These are phyloP conservation scores for Nitzschia sp. DNA, from an alignment of 108 stramenopile species.

Conservation along the genomic window DNA sequence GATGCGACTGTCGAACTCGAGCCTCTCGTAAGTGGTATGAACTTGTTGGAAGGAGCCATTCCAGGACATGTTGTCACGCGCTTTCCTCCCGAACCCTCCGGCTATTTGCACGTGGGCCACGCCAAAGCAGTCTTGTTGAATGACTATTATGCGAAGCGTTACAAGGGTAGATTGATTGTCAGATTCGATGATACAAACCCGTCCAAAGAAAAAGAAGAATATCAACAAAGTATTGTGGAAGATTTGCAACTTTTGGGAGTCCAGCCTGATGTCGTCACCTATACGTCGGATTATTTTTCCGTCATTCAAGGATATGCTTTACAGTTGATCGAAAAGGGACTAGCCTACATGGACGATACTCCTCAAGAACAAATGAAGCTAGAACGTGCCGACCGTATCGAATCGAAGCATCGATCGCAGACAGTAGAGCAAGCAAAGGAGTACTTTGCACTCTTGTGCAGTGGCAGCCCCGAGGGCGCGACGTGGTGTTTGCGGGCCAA, in stretches of 20 bases:
- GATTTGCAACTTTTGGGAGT: constrained; percentile 84
- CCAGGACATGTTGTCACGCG: constrained; percentile 91
- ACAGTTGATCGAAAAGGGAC: constrained; percentile 85
- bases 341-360: constrained; percentile 99
- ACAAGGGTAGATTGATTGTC: constrained; percentile 90
- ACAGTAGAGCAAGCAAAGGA: constrained; percentile 72
- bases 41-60: constrained; percentile 82
- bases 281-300: constrained; percentile 95
- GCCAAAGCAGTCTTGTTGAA: constrained; percentile 98
- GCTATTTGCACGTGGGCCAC: constrained; percentile 99
- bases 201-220: constrained; percentile 99
- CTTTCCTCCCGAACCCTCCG: constrained; percentile 99
- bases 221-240: constrained; percentile 85
- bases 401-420: constrained; percentile 85
- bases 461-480: constrained; percentile 73
- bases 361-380: constrained; percentile 93
- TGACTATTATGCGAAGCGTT: constrained; percentile 96
- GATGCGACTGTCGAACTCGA: constrained; percentile 47
- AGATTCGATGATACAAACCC: constrained; percentile 99
- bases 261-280: constrained; percentile 86
- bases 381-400: constrained; percentile 75
- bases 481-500: constrained; percentile 98
- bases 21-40: constrained; percentile 74
- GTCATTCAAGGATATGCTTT: constrained; percentile 85
- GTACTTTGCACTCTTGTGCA: constrained; percentile 87